Base-by-base conservation (phyloP, 1,284 basidiomycete species). In the Leccinum variabile region DNA sequence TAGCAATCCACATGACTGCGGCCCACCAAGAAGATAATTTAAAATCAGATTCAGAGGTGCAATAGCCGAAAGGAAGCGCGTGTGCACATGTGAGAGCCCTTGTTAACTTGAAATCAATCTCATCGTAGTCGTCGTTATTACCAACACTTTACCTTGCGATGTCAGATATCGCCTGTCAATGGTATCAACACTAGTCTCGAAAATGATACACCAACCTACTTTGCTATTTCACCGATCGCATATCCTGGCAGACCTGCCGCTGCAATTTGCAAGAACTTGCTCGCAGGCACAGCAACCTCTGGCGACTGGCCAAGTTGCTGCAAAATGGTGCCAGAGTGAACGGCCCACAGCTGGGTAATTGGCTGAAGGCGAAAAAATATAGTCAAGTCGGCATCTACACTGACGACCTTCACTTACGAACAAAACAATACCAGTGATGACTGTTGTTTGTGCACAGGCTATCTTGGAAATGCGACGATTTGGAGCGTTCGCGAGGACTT, bases 21-120 rank as follows among this genome's bases (percentile, higher is more conserved):
- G 39, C 49, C 53, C 22, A 74, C 70, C 71, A 10, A 74, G 72
- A 49, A 74, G 62, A 62, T 72, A 74, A 52, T 74, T 71, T 41
- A 73, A 44, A 55, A 57, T 3, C 39, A 74, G 8, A 32, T 71
- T 74, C 8, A 74, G n/a, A 54, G 69, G 72, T 5, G 72, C 64
- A 44, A 44, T 72, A 7, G 14, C 59, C 30, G 66, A 74, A 61
- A 74, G 70, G 6, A 73, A 60, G 22, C 63, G 64, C 1, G 63
- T 67, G 41, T 70, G 67, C 33, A 70, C 63, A 9, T 52, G 57
- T 2, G 72, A 65, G 41, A 70, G 70, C 7, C 72, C 71, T 58
- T 41, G 28, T 18, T 11, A 11, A 25, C 13, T 16, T n/a, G 35
- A 32, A 9, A n/a, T 50, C 3, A 39, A 16, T 6, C 54, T 32